Conservation (phyloP, 2,329 filamentous ascomycete genomes). For the Cladosporium sphaerospermum region DNA sequence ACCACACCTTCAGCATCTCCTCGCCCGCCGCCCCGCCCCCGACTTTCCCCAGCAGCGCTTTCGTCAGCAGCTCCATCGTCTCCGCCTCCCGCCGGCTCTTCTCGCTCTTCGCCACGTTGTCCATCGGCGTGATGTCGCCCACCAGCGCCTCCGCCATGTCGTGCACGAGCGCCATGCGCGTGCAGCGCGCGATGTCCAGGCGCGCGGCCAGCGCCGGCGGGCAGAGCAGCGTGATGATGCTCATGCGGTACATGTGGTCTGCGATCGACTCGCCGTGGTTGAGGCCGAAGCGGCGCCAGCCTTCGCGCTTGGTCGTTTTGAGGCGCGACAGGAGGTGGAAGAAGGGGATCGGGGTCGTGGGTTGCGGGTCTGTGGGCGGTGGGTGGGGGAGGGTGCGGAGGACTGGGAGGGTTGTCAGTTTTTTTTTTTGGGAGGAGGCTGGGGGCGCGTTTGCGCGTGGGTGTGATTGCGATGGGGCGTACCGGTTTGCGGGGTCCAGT, state of each 20-base stretch:
- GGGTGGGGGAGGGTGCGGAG: constrained; percentile 57
- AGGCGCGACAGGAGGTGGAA: constrained; percentile 91
- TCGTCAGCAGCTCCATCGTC: constrained; percentile 87
- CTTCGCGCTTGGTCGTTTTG: constrained; percentile 94
- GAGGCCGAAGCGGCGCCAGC: constrained; percentile 87
- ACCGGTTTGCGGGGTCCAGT: constrained; percentile 44
- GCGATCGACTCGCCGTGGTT: constrained; percentile 75
- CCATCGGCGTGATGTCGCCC: constrained; percentile 92
- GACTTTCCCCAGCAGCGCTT: constrained; percentile 65
- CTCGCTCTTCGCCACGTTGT: constrained; percentile 76
- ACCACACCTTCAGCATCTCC: constrained; percentile 75
- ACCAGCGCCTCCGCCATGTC: constrained; percentile 96
- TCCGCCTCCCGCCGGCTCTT: constrained; percentile 80
- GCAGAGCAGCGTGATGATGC: constrained; percentile 87
- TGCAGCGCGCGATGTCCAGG: constrained; percentile 76
- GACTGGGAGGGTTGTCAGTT: constrained; percentile 39
- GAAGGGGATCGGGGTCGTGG: constrained; percentile 75
- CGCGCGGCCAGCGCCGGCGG: constrained; percentile 64
- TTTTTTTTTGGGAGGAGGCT: too few relatives aligned
- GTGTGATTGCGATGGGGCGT: constrained; percentile 24
- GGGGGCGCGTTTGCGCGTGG: not conserved
- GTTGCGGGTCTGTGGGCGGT: constrained; percentile 49
- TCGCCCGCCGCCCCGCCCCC: constrained; percentile 62
- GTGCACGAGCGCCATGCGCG: constrained; percentile 91
- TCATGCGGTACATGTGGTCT: constrained; percentile 99